Evolutionary conservation across 202 grass and related monocot genomes (phyloP).

Genomic region (Carex sylvatica): DNA sequence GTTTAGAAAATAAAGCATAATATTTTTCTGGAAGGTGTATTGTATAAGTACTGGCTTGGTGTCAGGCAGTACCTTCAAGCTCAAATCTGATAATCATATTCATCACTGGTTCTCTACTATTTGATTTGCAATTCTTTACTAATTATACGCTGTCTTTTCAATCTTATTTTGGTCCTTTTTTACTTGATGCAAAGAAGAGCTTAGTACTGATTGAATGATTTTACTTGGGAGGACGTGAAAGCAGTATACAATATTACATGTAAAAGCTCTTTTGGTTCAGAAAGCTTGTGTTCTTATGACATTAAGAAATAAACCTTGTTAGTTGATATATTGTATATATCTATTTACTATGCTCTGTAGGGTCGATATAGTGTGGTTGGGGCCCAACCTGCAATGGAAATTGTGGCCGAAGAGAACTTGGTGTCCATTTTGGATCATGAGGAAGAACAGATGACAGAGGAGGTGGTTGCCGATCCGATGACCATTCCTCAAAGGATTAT

Average conservation of each 20-base stretch:
- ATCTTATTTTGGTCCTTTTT: not conserved
- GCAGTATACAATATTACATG: not conserved
- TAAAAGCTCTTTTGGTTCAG: not conserved
- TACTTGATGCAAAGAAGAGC: not conserved
- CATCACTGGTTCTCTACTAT: not conserved
- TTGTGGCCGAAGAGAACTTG: constrained; percentile 57
- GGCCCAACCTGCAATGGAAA: constrained; percentile 77
- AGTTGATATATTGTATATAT: not conserved
- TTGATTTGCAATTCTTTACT: not conserved
- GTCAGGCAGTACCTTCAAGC: not conserved
- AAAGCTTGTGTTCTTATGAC: not conserved
- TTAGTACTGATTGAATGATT: not conserved
- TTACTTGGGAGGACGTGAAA: not conserved
- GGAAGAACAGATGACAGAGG: constrained; percentile 45
- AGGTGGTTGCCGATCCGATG: constrained; percentile 54
- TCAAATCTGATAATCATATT: not conserved
- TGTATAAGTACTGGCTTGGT: not conserved
- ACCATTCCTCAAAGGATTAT: constrained; percentile 57
- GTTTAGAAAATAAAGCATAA: not conserved
- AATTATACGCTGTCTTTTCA: not conserved
- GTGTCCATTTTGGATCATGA: constrained; percentile 70
- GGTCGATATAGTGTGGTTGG: constrained; percentile 86
- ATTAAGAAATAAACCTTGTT: not conserved
- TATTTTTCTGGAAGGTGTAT: not conserved
- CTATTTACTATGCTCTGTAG: constrained; percentile 25